These are phyloP conservation scores for Nephelium lappaceum DNA, from an alignment of 345 rosid species.

Conservation along the genomic window DNA sequence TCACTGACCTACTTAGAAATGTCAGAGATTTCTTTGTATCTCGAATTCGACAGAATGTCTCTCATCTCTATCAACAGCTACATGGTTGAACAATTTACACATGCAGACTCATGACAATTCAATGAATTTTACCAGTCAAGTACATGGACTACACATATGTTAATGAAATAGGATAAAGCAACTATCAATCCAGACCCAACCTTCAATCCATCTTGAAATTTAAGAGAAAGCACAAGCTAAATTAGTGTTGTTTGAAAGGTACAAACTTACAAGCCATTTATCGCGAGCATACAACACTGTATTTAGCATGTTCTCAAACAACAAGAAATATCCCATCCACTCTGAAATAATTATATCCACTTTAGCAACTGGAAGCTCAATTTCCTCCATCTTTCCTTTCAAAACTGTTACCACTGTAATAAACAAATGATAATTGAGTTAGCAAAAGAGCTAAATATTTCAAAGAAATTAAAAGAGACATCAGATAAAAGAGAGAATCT, in stretches of 20 bases:
- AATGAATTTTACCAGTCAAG: not conserved
- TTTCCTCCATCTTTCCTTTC: conserved; percentile 97
- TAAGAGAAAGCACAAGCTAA: not conserved
- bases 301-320: conserved; percentile 95
- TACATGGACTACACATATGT: not conserved
- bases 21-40: not conserved
- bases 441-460: not conserved
- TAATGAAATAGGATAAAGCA: not conserved
- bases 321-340: conserved; percentile 99
- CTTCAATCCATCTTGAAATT: conserved; percentile 1
- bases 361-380: conserved; percentile 83
- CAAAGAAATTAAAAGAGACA: not conserved
- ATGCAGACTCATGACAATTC: not conserved
- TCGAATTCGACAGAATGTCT: not conserved
- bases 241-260: not conserved
- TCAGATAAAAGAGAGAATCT: not conserved
- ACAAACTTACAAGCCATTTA: conserved; percentile 93
- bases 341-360: conserved; percentile 97
- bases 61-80: not conserved
- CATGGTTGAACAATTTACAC: not conserved
- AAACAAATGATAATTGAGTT: conserved; percentile 2
- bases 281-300: conserved; percentile 91
- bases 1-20: not conserved
- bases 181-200: not conserved
- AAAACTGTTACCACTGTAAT: conserved; percentile 82